Base-by-base conservation (phyloP, 306 rosid genomes). In the Acacia acuminata region DNA sequence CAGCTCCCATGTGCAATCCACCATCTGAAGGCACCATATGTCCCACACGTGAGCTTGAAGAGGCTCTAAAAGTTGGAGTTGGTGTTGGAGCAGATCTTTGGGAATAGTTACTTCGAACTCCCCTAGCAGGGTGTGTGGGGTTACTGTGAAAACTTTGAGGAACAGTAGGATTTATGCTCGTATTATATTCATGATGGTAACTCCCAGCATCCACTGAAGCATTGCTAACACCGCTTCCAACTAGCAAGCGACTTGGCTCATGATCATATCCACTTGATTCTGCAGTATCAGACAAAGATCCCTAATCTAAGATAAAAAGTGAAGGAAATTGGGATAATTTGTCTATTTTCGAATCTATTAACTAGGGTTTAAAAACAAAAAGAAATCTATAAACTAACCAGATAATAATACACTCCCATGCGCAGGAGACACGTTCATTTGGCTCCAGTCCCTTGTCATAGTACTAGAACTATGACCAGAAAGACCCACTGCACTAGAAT, bases 371-470 rank as follows among this genome's bases (percentile, higher is more conserved):
- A 64, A 11, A 11, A 61, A 2, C 1, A 12, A 60, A 60, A 60
- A 4, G 10, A 1, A 60, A 60, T 60, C 68, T 25, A 69, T 75
- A 19, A 73, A 82, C 90, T 56, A 73, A 90, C 97, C 97, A 79
- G 97, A 27, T 51, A 83, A 80, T 61, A 85, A 65, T 66, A 82
- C 77, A 73, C 94, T 85, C 69, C 94, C 92, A 76, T 85, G 88
- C 65, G 87, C 87, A 80, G 91, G 81, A 55, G 93, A 75, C 27
- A 69, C 74, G n/a, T 63, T 89, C 89, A 92, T 87, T 80, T 88
- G 97, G 84, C 77, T 86, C 98, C 97, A 90, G 79, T 94, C 95
- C 81, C 82, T 85, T 4, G 90, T 79, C 86, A 87, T 67, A 70
- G 87, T 56, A 86, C 72, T 81, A 38, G 90, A 88, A 79, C 82